These are phyloP conservation scores for Acanthamoeba sp. DNA, from an alignment of 208 protist species.

Conservation along the genomic window DNA sequence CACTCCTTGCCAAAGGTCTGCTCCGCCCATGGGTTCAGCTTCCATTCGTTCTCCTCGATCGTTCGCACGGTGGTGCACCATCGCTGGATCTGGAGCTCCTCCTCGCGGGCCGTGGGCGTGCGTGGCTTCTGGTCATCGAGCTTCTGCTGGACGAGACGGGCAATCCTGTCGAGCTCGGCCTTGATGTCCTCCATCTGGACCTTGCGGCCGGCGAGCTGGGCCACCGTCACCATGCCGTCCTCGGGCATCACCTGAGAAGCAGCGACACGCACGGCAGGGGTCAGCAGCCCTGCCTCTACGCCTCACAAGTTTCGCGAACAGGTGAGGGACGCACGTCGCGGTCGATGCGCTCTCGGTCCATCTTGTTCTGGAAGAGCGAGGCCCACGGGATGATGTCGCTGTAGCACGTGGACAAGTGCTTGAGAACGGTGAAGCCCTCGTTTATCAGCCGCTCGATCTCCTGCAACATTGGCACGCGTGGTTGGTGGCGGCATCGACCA, in stretches of 20 bases:
- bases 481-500: too few species aligned
- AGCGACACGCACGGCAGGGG: too few species aligned
- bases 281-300: too few species aligned
- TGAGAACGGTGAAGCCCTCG: slow-evolving; percentile 6
- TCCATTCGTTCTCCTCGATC: background rate
- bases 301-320: too few species aligned
- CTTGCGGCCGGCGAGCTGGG: background rate
- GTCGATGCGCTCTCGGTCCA: slow-evolving; percentile 13
- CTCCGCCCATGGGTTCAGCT: background rate
- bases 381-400: background rate
- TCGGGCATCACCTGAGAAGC: background rate
- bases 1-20: background rate
- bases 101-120: too few species aligned
- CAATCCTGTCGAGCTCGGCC: slow-evolving; percentile 34
- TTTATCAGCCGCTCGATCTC: slow-evolving; percentile 18
- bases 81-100: background rate
- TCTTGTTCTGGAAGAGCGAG: slow-evolving; percentile 16
- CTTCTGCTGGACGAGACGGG: background rate
- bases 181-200: background rate
- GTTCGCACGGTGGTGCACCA: too few species aligned
- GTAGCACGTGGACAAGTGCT: slow-evolving; percentile 6
- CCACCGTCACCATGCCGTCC: background rate
- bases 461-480: too few species aligned
- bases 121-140: background rate
- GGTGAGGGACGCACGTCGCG: background rate